These are phyloP conservation scores for Gloeopeniophorella convolvens DNA, from an alignment of 768 basidiomycete species.

Conservation along the genomic window DNA sequence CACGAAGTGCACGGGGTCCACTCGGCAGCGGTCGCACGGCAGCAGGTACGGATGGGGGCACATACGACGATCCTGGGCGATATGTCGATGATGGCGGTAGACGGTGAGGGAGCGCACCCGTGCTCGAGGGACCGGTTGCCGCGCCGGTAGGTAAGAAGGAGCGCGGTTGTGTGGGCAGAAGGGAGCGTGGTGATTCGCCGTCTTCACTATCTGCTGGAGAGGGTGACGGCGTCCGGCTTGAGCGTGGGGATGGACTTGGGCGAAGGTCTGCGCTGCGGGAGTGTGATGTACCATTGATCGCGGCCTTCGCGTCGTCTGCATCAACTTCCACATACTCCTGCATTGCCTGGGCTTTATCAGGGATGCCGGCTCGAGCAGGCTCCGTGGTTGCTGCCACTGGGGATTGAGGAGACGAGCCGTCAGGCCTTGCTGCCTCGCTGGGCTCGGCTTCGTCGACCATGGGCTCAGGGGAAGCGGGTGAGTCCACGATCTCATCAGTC, in stretches of 20 bases:
- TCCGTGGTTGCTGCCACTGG: neutral
- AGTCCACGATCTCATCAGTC: neutral
- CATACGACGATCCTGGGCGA: conserved; percentile 13
- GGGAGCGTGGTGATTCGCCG: conserved; percentile 11
- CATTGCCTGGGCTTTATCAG: neutral
- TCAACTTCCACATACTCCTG: neutral
- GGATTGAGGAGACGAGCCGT: no score
- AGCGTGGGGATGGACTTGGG: neutral
- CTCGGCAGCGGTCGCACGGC: conserved; percentile 19
- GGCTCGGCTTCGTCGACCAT: neutral
- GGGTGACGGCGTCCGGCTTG: conserved; percentile 10
- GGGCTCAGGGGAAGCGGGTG: neutral
- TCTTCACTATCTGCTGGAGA: conserved; percentile 14
- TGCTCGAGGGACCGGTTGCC: neutral
- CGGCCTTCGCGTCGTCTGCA: no score
- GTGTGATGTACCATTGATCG: no score
- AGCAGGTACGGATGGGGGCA: conserved; percentile 11
- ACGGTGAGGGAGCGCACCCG: conserved; percentile 2
- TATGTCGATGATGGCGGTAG: conserved; percentile 17
- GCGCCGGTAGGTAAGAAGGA: conserved; percentile 2
- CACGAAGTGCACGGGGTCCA: conserved; percentile 19
- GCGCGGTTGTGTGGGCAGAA: conserved; percentile 18
- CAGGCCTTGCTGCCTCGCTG: no score
- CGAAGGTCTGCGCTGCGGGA: neutral
- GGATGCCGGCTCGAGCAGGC: neutral